phyloP scores from a whole-genome alignment of 2,329 filamentous ascomycete species.

The Paecilomyces formosus region DNA sequence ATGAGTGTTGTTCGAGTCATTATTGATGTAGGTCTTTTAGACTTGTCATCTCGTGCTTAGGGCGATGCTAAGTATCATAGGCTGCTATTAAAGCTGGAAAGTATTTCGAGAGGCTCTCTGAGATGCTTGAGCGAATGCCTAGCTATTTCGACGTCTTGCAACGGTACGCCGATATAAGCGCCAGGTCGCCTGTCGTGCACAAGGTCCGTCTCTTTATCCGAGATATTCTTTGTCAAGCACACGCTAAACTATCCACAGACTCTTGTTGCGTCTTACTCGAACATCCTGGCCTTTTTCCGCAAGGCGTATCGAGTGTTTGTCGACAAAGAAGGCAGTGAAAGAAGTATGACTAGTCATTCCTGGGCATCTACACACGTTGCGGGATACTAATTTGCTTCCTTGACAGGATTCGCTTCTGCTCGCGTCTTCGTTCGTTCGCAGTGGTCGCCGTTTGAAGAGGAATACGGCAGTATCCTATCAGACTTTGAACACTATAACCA shows the following conservation, averaged over 20 bases:
- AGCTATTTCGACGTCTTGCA: slow-evolving; percentile 3
- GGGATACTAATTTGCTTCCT: not conserved
- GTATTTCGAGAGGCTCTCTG: slow-evolving; percentile 6
- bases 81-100: slow-evolving; percentile 4
- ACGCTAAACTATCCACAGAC: slow-evolving; percentile 1
- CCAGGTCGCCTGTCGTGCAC: slow-evolving; percentile 1
- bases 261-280: slow-evolving; percentile 3
- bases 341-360: not conserved
- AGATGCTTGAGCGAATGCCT: slow-evolving; percentile 5
- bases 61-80: not conserved
- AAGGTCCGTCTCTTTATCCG: not conserved
- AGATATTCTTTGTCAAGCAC: not conserved
- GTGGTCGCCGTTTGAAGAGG: slow-evolving; percentile 6
- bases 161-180: not conserved
- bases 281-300: slow-evolving; percentile 1
- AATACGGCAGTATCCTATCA: slow-evolving; percentile 5
- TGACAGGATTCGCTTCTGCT: not conserved
- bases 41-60: not conserved
- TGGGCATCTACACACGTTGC: no score
- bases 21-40: slow-evolving; percentile 3
- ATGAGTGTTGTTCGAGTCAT: slow-evolving; percentile 4
- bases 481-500: slow-evolving; percentile 2
- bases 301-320: not conserved
- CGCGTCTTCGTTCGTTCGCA: slow-evolving; percentile 3
- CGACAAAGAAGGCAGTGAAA: not conserved